Conservation (phyloP, 2,329 filamentous ascomycete genomes). For the Dactylonectria macrodidyma region DNA sequence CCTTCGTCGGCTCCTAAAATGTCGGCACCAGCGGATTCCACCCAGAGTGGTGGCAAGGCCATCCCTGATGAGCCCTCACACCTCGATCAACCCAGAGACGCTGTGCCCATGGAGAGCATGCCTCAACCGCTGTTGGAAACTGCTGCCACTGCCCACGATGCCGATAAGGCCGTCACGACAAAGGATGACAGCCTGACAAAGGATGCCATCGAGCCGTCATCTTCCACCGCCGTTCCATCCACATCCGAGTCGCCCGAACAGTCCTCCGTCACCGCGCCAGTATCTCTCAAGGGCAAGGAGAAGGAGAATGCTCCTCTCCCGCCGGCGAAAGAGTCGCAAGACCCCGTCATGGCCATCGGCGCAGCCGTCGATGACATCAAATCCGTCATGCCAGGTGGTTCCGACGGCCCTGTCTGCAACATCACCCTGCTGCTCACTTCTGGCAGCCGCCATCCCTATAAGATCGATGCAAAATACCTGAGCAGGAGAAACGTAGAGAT, state of each 20-base stretch:
- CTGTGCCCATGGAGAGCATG: conserved; percentile 56
- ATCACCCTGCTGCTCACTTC: conserved; percentile 89
- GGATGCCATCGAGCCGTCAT: conserved; percentile 35
- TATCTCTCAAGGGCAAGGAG: conserved; percentile 54
- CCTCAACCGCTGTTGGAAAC: conserved; percentile 42
- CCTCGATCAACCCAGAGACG: conserved; percentile 54
- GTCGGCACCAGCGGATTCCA: conserved; percentile 52
- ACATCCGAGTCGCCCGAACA: conserved; percentile 41
- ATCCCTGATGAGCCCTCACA: conserved; percentile 47
- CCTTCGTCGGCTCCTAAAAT: conserved; percentile 44
- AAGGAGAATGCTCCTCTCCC: conserved; percentile 48
- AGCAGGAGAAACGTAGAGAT: conserved; percentile 84
- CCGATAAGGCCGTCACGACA: conserved; percentile 34
- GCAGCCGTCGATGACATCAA: conserved; percentile 60
- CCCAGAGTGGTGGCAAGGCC: conserved; percentile 51
- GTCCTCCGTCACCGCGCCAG: conserved; percentile 33
- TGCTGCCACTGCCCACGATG: conserved; percentile 35
- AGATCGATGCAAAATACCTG: conserved; percentile 89
- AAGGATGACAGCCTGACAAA: conserved; percentile 30
- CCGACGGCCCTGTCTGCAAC: conserved; percentile 67
- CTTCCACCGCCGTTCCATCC: conserved; percentile 33
- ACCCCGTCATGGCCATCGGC: conserved; percentile 60
- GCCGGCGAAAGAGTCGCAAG: conserved; percentile 51
- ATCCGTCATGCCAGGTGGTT: conserved; percentile 48
- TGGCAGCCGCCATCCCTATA: conserved; percentile 90